Base-by-base conservation (phyloP, 202 grass and related monocot species). In the Carex sylvatica region DNA sequence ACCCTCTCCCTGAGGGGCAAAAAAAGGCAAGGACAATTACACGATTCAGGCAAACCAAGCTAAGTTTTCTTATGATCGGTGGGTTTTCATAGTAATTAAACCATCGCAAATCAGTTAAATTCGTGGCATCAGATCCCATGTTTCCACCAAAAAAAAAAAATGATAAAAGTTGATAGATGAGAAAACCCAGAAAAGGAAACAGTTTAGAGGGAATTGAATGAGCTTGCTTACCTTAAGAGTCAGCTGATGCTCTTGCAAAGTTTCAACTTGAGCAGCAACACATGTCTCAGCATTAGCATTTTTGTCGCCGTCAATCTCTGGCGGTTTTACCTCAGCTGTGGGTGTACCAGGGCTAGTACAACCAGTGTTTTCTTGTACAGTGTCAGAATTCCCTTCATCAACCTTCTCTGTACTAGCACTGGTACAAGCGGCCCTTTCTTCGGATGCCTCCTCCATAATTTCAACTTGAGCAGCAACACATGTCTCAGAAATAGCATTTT, bases 361-460 rank as follows among this genome's bases (percentile, higher is more conserved):
- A 74, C 47, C 5, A 28, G 13, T 31, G 6, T 74, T 54, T 74
- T 54, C 47, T 52, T 74, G 71, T 54, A 31, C 23, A 9, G 47
- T 15, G 23, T 54, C 49, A 54, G 71, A 54, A 52, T 54, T 74
- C 12, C 23, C 71, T 54, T 31, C 71, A 70, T 40, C 67, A 54
- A 9, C 20, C 20, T 81, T 81, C 42, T 67, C 38, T 18, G 61
- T 52, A 81, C 79, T 38, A 47, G 76, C 6, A 79, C 75, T 61
- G 52, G 59, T 80, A 80, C 38, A 12, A 65, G n/a, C 22, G 2
- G 10, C 59, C 15, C 33, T 62, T 44, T 80, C 79, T 20, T 66
- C 46, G 4, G 36, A 40, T 15, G 14, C 38, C 20, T 65, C 44
- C 6, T 81, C 38, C 62, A 51, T 18, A 53, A 22, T 65, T 81